Base-by-base conservation (phyloP, 768 basidiomycete genomes). In the Termitomyces sp. region DNA sequence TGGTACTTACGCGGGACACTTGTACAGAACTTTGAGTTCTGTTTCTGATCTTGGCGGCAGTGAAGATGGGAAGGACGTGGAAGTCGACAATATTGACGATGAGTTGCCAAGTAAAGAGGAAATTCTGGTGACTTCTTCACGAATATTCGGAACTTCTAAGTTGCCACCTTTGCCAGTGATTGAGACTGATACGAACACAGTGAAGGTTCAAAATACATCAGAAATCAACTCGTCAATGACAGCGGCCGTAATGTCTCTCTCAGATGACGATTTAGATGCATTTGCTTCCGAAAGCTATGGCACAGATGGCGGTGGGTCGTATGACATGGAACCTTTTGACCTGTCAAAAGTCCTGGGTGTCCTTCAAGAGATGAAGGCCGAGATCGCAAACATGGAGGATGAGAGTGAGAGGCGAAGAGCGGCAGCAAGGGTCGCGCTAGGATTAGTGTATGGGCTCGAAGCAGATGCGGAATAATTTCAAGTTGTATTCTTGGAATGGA, bases 371-470 rank as follows among this genome's bases (percentile, higher is more conserved):
- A 81, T 90, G 79, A 88, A 88, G 66, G 82, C 81, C 24, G 88
- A 92, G 72, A 90, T 92, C 61, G 77, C 84, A 24, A 78, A 74
- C 11, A 88, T 92, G 72, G 71, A 75, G 5, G 77, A 86, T 64
- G 82, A 85, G 62, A 76, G 75, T 24, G 87, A 87, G 70, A 75
- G 83, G 61, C 74, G 86, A 62, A 80, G 74, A 63, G 84, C 88
- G 26, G 90, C 90, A 0, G 90, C 90, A 8, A 74, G 76, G 47
- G 87, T 88, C 22, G 88, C 90, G 24, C 72, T 92, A 0, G 87
- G 87, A 0, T 70, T 92, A 52, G 88, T 86, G 6, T 87, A 89
- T 68, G 89, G 88, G 3, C 70, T 91, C 54, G 76, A 79, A 55
- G 65, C 63, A 13, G 64, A 64, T 53, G 11, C 41, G 20, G 41